Percentiles rank a stretch among this genome's conserved stretches.
Evolutionary conservation across 2,329 filamentous ascomycete genomes (phyloP).

Genomic region (Aspergillus pseudoterreus): DNA sequence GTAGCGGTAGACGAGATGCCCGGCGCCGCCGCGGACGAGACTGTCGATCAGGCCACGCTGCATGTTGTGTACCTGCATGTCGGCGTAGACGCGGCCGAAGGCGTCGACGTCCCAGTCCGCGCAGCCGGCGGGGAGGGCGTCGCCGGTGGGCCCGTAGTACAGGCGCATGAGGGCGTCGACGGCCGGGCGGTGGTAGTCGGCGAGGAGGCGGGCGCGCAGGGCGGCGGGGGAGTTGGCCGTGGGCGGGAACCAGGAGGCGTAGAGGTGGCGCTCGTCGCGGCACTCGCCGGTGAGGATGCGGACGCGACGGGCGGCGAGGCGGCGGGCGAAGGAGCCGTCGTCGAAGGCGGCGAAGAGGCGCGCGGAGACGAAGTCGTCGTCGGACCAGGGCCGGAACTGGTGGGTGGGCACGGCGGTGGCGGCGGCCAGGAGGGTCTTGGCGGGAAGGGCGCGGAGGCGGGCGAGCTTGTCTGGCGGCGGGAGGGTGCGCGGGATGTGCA

Average conservation of each 20-base stretch:
- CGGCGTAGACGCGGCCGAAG: slow-evolving; percentile 54
- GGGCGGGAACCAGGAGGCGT: slow-evolving; percentile 50
- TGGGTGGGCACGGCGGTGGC: slow-evolving; percentile 44
- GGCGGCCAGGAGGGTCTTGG: slow-evolving; percentile 41
- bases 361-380: slow-evolving; percentile 45
- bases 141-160: slow-evolving; percentile 39
- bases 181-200: slow-evolving; percentile 48
- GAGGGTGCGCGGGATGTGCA: slow-evolving; percentile 43
- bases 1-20: slow-evolving; percentile 49
- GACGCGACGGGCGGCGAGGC: slow-evolving; percentile 44
- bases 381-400: slow-evolving; percentile 54
- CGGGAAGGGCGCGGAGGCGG: slow-evolving; percentile 40
- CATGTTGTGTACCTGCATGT: slow-evolving; percentile 54
- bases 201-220: slow-evolving; percentile 46
- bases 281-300: slow-evolving; percentile 55
- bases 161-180: slow-evolving; percentile 43
- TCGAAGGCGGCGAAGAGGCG: slow-evolving; percentile 46
- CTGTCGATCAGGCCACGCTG: slow-evolving; percentile 50
- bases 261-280: slow-evolving; percentile 51
- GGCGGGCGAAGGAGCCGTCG: slow-evolving; percentile 45
- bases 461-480: slow-evolving; percentile 43
- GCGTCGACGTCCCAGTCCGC: slow-evolving; percentile 47
- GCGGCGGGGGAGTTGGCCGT: slow-evolving; percentile 35
- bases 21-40: slow-evolving; percentile 42
- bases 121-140: slow-evolving; percentile 35